phyloP scores from a whole-genome alignment of 2,329 filamentous ascomycete species.

The Raffaelea ambrosiae region DNA sequence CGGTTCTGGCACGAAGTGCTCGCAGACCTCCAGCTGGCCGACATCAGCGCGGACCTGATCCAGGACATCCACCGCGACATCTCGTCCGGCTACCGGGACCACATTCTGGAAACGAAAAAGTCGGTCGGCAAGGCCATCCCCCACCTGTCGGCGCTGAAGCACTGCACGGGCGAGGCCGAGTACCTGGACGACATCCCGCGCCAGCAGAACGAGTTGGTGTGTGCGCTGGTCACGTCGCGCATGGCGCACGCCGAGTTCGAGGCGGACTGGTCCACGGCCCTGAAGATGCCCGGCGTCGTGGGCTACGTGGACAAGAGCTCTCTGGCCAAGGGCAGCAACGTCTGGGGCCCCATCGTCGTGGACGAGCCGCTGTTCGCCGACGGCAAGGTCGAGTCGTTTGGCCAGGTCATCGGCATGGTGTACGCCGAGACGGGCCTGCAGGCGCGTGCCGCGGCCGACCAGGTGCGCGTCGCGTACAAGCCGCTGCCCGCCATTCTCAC shows the following conservation, averaged over 20 bases:
- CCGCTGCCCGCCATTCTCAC: constrained; percentile 82
- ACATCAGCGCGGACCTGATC: constrained; percentile 26
- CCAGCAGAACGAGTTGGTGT: constrained; percentile 79
- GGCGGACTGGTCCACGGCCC: constrained; percentile 64
- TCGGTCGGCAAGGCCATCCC: constrained; percentile 76
- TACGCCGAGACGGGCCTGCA: constrained; percentile 68
- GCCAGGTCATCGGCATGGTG: constrained; percentile 84
- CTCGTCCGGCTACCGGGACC: constrained; percentile 71
- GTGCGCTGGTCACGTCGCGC: constrained; percentile 77
- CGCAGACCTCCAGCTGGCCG: constrained; percentile 40
- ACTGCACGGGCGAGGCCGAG: constrained; percentile 84
- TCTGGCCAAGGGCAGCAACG: constrained; percentile 77
- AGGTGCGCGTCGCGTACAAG: constrained; percentile 83
- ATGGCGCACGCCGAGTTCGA: constrained; percentile 76
- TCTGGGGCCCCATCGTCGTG: constrained; percentile 73
- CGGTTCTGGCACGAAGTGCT: constrained; percentile 89
- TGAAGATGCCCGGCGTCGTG: constrained; percentile 78
- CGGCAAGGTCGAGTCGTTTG: constrained; percentile 76
- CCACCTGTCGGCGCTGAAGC: constrained; percentile 85
- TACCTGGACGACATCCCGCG: constrained; percentile 92
- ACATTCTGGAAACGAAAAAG: constrained; percentile 66
- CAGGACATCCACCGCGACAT: constrained; percentile 78
- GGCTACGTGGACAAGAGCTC: constrained; percentile 78
- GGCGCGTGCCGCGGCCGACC: constrained; percentile 70
- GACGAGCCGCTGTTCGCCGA: constrained; percentile 90